phyloP scores from a whole-genome alignment of 129 eudicot genomes.

The Saposhnikovia divaricata region DNA sequence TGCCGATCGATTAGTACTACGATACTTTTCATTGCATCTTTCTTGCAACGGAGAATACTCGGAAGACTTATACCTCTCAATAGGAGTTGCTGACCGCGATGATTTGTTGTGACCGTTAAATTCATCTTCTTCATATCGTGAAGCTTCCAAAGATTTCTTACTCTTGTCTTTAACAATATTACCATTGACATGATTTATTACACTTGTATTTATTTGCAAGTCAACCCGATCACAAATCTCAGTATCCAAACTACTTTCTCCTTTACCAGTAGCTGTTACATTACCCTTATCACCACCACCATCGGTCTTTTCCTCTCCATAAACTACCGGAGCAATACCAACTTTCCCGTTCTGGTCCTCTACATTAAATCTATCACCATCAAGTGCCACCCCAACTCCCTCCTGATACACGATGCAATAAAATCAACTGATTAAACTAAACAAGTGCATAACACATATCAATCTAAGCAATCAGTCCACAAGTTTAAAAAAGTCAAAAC shows the following conservation, averaged over 20 bases:
- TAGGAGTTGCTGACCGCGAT: slow-evolving; percentile 12
- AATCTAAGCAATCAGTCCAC: slow-evolving; percentile 1
- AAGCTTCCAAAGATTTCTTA: neutral
- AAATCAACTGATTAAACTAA: slow-evolving; percentile 7
- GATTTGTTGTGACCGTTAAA: slow-evolving; percentile 11
- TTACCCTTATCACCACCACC: neutral
- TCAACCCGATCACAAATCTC: slow-evolving; percentile 12
- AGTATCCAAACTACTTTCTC: slow-evolving; percentile 3
- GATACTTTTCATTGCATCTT: slow-evolving; percentile 9
- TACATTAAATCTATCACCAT: slow-evolving; percentile 7
- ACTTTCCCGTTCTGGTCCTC: slow-evolving; percentile 14
- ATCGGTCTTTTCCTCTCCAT: neutral
- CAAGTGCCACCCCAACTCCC: slow-evolving; percentile 13
- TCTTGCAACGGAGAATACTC: slow-evolving; percentile 14
- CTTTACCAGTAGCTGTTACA: neutral
- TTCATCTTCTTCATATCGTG: slow-evolving; percentile 16
- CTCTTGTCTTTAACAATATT: slow-evolving; percentile 2
- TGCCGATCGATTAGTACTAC: slow-evolving; percentile 9
- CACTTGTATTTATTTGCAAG: slow-evolving; percentile 11
- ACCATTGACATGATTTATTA: slow-evolving; percentile 12
- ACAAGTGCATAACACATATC: neutral
- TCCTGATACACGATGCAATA: slow-evolving; percentile 27
- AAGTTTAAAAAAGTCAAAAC: neutral
- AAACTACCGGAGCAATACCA: neutral
- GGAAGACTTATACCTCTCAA: slow-evolving; percentile 1